A percentile compares a stretch with the other conserved stretches of the same genome.
phyloP scores from a whole-genome alignment of 768 basidiomycete species.

The Suillus occidentalis region DNA sequence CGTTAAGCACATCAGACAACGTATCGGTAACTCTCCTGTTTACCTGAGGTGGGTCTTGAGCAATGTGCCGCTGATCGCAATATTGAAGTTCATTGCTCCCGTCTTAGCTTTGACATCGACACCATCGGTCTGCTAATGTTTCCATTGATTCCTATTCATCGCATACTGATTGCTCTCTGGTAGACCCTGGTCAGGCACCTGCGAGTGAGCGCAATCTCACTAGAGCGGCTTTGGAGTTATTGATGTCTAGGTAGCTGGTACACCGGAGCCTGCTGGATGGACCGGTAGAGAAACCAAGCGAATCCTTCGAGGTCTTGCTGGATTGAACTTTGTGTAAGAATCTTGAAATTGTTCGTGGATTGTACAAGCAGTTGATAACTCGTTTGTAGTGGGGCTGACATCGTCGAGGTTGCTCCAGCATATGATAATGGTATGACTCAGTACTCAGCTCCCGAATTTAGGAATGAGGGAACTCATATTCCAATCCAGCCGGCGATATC shows the following conservation, averaged over 20 bases:
- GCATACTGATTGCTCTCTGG: not conserved
- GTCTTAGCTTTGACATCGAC: conserved; percentile 68
- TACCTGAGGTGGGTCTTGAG: conserved; percentile 48
- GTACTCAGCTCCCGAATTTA: conserved; percentile 6
- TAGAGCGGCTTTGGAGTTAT: not conserved
- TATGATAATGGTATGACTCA: conserved; percentile 62
- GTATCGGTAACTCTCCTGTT: conserved; percentile 68
- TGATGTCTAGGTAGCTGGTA: conserved; percentile 51
- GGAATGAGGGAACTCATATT: conserved; percentile 3
- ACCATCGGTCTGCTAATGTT: conserved; percentile 50
- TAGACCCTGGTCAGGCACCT: conserved; percentile 72
- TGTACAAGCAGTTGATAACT: not conserved
- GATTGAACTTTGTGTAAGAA: conserved; percentile 71
- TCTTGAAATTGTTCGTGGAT: not conserved
- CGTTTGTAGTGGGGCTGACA: conserved; percentile 57
- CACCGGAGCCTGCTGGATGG: conserved; percentile 78
- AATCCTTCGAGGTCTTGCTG: conserved; percentile 68
- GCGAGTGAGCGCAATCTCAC: conserved; percentile 46
- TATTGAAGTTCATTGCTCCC: not conserved
- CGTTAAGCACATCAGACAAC: conserved; percentile 57
- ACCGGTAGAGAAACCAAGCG: conserved; percentile 73
- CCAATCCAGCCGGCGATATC: conserved; percentile 51
- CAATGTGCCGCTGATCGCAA: not conserved
- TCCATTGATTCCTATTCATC: not conserved
- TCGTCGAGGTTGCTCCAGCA: conserved; percentile 76